Evolutionary conservation across 2,329 filamentous ascomycete species (phyloP), one percentile per base, ranked within the genome.

Genomic region (Colletotrichum sp.): DNA sequence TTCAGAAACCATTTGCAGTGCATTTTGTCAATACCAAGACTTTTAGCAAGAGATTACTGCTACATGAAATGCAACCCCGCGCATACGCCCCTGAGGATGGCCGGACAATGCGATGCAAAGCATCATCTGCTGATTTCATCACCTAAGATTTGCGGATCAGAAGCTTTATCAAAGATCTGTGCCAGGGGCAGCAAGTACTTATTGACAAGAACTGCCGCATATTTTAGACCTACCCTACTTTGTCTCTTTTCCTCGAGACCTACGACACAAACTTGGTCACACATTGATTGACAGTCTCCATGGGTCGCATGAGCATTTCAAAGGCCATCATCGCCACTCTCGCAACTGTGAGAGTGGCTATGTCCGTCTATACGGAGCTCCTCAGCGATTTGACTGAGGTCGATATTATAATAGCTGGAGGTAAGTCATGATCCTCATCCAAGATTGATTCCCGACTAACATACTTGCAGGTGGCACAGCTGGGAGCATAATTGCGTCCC

Each of bases 401-500:
- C 2, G 59, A 62, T 32, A 30, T 62, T 5, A 62, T 62, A 18
- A 16, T 62, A 34, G 59, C 30, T 13, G 59, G 59, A 62, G 59
- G 59, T 2, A 34, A 15, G 30, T 9, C 12, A 30, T 8, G 7
- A 32, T 62, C 2, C 28, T 12, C 26, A n/a, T 13, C 2, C 6
- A 13, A 28, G 26, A 28, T 26, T 28, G n/a, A 18, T 24, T 63
- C 10, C 12, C 28, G 28, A 63, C 39, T 52, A 32, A 52, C 60
- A 8, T n/a, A 22, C 7, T 39, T 32, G 6, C 52, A 84, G 82
- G 82, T 7, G 82, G 82, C 44, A 80, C 79, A 3, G 76, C 80
- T 5, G 81, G 80, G 26, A 82, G 81, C 32, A 77, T 83, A 13
- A 72, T 79, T 5, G 82, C 82, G 7, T 76, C 79, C 5, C 77